phyloP scores from a whole-genome alignment of 2,329 filamentous ascomycete species.

The Metarhizium robertsii region DNA sequence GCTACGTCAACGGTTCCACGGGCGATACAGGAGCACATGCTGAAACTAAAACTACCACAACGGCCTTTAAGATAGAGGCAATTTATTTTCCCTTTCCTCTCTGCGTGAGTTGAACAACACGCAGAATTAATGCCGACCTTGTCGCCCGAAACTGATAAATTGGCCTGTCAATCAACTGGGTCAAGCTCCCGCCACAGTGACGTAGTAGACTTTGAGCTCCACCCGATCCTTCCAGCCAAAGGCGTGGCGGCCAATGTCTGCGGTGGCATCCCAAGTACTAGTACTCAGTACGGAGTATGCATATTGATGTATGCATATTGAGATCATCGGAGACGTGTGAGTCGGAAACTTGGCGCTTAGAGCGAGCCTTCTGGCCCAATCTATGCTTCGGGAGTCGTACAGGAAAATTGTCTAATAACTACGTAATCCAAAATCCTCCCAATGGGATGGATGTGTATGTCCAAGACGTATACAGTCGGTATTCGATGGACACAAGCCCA shows the following conservation, averaged over 20 bases:
- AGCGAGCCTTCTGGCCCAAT: not conserved
- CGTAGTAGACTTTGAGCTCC: constrained; percentile 6
- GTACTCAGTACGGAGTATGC: no score
- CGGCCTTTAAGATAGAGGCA: not conserved
- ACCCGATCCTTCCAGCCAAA: not conserved
- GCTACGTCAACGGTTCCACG: not conserved
- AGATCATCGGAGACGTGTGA: not conserved
- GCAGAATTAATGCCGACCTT: no score
- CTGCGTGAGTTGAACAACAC: no score
- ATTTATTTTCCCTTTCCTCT: no score
- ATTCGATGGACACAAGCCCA: no score
- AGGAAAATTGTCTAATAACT: no score
- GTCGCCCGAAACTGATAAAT: not conserved
- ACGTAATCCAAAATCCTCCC: no score
- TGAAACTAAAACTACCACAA: not conserved
- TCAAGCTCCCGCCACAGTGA: constrained; percentile 13
- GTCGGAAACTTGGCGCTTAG: not conserved
- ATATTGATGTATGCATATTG: not conserved
- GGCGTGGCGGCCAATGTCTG: not conserved
- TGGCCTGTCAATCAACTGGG: not conserved
- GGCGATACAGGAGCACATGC: no score
- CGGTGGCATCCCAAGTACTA: not conserved
- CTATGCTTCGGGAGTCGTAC: not conserved
- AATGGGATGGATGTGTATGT: no score
- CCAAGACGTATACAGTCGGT: no score